Percentiles rank a stretch among this genome's conserved stretches.
phyloP scores from a whole-genome alignment of 495 filamentous ascomycete genomes.

The Penicillium crystallinum region DNA sequence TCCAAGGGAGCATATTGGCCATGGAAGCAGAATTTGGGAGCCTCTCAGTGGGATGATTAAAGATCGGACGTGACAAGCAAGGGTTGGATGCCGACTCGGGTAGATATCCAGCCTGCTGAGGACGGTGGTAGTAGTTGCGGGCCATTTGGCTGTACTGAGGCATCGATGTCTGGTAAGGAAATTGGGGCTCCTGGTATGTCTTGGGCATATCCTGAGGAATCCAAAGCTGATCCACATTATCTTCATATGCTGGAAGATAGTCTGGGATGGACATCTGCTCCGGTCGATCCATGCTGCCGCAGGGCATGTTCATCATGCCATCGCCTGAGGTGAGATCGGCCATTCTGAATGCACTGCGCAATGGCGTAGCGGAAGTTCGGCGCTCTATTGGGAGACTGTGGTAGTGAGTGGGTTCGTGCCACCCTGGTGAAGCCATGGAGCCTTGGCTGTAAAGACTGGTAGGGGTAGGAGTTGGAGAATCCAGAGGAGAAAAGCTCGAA shows the following conservation, averaged over 20 bases:
- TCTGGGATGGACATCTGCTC: slow-evolving; percentile 38
- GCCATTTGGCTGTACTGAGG: slow-evolving; percentile 35
- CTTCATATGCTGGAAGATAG: slow-evolving; percentile 41
- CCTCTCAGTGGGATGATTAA: slow-evolving; percentile 34
- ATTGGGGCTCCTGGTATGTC: slow-evolving; percentile 29
- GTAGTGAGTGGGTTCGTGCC: slow-evolving; percentile 34
- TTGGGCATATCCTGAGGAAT: slow-evolving; percentile 38
- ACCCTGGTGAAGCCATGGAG: slow-evolving; percentile 37
- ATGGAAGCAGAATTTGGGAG: slow-evolving; percentile 41
- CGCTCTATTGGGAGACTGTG: slow-evolving; percentile 31
- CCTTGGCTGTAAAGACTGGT: slow-evolving; percentile 42
- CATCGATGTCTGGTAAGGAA: slow-evolving; percentile 37
- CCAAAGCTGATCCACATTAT: slow-evolving; percentile 43
- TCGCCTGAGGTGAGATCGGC: slow-evolving; percentile 34
- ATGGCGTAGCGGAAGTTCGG: slow-evolving; percentile 29
- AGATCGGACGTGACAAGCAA: slow-evolving; percentile 42
- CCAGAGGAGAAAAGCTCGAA: slow-evolving; percentile 42
- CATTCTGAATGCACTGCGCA: slow-evolving; percentile 39
- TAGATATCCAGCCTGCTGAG: slow-evolving; percentile 31
- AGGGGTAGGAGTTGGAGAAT: slow-evolving; percentile 42
- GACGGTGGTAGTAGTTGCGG: slow-evolving; percentile 35
- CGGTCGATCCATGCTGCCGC: slow-evolving; percentile 32
- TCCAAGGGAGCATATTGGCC: slow-evolving; percentile 41
- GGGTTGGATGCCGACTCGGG: slow-evolving; percentile 42
- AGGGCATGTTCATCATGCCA: slow-evolving; percentile 33